Evolutionary conservation across 1,284 basidiomycete genomes (phyloP).

Genomic region (Leccinum variabile): DNA sequence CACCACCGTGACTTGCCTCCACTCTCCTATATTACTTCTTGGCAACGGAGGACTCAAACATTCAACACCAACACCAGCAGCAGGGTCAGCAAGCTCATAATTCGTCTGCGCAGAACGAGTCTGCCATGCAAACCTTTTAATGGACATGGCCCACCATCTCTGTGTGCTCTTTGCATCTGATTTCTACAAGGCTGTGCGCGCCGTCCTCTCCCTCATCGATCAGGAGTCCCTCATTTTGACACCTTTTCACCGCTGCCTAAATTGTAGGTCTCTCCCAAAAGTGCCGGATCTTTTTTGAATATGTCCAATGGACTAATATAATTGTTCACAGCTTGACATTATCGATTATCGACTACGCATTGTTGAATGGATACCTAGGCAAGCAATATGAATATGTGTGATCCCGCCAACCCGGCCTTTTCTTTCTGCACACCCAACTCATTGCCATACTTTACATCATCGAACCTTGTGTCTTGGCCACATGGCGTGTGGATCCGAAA

Average conservation of each 20-base stretch:
- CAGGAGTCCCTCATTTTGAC: background rate
- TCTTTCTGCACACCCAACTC: too few relatives aligned
- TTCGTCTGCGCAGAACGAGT: constrained; percentile 22
- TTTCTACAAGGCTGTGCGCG: constrained; percentile 8
- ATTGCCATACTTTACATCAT: too few relatives aligned
- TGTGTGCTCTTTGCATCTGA: constrained; percentile 11
- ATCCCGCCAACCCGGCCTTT: too few relatives aligned
- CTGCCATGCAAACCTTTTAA: constrained; percentile 33
- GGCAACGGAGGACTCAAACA: constrained; percentile 32
- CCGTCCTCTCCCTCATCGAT: background rate
- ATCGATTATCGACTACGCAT: too few relatives aligned
- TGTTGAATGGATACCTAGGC: too few relatives aligned
- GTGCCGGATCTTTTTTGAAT: too few relatives aligned
- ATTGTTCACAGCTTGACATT: too few relatives aligned
- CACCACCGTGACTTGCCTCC: too few relatives aligned
- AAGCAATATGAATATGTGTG: too few relatives aligned
- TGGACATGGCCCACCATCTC: constrained; percentile 10
- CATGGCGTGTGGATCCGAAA: too few relatives aligned
- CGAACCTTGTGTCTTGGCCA: too few relatives aligned
- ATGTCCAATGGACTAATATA: too few relatives aligned
- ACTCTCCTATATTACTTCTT: constrained; percentile 44
- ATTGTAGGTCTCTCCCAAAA: constrained; percentile 23
- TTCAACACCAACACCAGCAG: constrained; percentile 37
- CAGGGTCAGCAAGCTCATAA: constrained; percentile 38
- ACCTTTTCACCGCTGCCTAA: background rate